phyloP scores from a whole-genome alignment of 2,329 filamentous ascomycete genomes.

The Colletotrichum filicis region DNA sequence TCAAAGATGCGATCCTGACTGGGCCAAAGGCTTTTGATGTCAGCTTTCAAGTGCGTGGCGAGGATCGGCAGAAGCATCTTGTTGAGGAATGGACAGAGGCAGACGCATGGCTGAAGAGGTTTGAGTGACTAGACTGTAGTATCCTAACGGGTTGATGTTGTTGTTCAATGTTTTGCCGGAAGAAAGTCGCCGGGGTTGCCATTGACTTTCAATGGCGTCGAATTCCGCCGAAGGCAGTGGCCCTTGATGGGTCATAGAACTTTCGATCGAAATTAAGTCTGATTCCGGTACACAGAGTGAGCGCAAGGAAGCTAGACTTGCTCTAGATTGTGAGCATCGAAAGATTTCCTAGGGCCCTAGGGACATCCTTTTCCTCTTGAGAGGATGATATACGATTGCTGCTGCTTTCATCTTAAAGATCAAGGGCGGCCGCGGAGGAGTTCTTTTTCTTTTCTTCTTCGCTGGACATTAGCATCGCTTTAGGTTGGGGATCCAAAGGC shows the following conservation, averaged over 20 bases:
- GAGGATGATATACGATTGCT: neutral
- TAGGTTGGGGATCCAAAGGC: neutral
- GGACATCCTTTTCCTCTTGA: neutral
- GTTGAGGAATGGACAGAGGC: neutral
- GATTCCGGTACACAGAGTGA: no score
- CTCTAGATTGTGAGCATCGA: neutral
- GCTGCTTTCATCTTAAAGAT: neutral
- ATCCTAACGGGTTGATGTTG: neutral
- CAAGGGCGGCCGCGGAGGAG: neutral
- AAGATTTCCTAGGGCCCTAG: neutral
- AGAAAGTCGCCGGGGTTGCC: neutral
- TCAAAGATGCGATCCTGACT: conserved; percentile 11
- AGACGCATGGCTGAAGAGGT: neutral
- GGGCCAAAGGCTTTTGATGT: conserved; percentile 4
- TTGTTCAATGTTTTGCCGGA: neutral
- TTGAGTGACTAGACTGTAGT: neutral
- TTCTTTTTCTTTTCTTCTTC: neutral
- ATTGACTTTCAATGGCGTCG: neutral
- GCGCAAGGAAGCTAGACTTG: neutral
- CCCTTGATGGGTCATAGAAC: neutral
- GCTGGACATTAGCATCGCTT: neutral
- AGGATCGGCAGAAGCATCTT: neutral
- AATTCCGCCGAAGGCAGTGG: neutral
- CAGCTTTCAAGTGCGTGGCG: neutral
- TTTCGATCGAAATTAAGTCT: neutral